A percentile compares a stretch with the other conserved stretches of the same genome.
phyloP scores from a whole-genome alignment of 2,329 filamentous ascomycete genomes.

The Rhynchosporium agropyri region DNA sequence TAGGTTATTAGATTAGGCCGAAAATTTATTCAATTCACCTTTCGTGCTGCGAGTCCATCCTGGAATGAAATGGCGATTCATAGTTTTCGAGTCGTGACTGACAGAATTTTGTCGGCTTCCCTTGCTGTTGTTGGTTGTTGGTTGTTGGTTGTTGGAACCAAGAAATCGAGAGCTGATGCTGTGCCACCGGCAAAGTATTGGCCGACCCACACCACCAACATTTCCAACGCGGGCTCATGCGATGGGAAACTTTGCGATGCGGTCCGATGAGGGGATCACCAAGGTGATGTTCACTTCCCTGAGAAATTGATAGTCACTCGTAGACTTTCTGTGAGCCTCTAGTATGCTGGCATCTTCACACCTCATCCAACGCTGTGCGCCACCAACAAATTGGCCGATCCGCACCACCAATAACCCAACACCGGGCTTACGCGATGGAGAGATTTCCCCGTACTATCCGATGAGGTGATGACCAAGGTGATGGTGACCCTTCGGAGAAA shows the following conservation, averaged over 20 bases:
- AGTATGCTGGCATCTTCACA: not conserved
- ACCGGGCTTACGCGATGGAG: not conserved
- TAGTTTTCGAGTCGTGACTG: conserved; percentile 2
- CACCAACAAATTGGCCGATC: conserved; percentile 2
- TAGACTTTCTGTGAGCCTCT: conserved; percentile 2
- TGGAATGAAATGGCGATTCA: not conserved
- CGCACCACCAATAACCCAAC: not conserved
- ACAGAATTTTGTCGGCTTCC: not conserved
- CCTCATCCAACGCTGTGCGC: not conserved
- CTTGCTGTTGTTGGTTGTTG: not conserved
- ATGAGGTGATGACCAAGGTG: not conserved
- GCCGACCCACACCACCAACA: not conserved
- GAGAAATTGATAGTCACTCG: not conserved
- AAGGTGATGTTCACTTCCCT: not conserved
- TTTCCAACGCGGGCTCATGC: not conserved
- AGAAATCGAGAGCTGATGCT: not conserved
- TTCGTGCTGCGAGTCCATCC: not conserved
- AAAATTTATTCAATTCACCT: conserved; percentile 5
- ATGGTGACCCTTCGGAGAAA: not conserved
- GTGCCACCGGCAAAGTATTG: not conserved
- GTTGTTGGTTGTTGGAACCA: not conserved
- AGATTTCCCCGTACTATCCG: not conserved
- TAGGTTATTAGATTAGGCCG: conserved; percentile 7
- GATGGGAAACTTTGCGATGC: not conserved
- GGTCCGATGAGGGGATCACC: not conserved